These are phyloP conservation scores for Cyberlindnera meyerae DNA, from an alignment of 805 yeast species.

Conservation along the genomic window DNA sequence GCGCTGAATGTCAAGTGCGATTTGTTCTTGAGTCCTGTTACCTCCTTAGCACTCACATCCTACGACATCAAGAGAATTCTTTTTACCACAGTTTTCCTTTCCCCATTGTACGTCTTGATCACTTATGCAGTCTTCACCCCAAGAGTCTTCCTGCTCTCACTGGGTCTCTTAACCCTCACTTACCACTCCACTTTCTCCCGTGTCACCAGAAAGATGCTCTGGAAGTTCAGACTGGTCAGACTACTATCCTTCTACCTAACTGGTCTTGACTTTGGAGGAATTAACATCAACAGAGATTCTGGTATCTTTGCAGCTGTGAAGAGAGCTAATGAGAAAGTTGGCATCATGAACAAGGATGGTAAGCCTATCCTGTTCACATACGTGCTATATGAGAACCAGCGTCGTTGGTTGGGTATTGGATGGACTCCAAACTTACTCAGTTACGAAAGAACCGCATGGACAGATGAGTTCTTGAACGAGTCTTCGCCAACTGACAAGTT, in stretches of 20 bases:
- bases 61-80: conserved; percentile 76
- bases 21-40: conserved; percentile 73
- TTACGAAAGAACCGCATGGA: conserved; percentile 95
- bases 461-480: conserved; percentile 91
- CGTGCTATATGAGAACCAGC: conserved; percentile 89
- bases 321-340: conserved; percentile 32
- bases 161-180: conserved; percentile 60
- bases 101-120: conserved; percentile 76
- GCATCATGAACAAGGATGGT: conserved; percentile 30
- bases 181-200: conserved; percentile 85
- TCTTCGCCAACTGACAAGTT: conserved; percentile 72
- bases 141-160: conserved; percentile 51
- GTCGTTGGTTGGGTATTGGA: conserved; percentile 97
- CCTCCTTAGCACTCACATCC: conserved; percentile 64
- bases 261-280: conserved; percentile 71
- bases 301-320: conserved; percentile 40
- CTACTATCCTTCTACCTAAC: conserved; percentile 74
- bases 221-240: conserved; percentile 76
- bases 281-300: conserved; percentile 36
- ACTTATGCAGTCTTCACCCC: conserved; percentile 70
- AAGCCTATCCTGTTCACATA: conserved; percentile 78
- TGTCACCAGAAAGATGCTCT: conserved; percentile 75
- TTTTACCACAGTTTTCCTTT: conserved; percentile 77
- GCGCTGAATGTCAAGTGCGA: conserved; percentile 73
- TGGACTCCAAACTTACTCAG: conserved; percentile 92